phyloP scores from a whole-genome alignment of 305 asterid species.

The Plantago coronopus region DNA sequence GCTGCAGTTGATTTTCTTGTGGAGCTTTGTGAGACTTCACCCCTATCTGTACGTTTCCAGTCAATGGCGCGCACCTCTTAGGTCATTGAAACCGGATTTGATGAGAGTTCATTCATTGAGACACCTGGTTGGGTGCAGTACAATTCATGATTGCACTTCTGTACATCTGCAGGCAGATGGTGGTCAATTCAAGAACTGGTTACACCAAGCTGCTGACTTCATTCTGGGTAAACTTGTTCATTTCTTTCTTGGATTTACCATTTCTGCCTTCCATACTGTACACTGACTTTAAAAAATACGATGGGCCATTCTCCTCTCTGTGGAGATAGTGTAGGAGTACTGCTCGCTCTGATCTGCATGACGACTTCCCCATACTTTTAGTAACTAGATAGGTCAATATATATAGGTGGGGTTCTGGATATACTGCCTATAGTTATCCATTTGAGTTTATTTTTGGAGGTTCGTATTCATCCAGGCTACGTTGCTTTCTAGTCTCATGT shows the following conservation, averaged over 20 bases:
- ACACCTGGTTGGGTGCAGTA: slow-evolving; percentile 10
- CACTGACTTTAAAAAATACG: not conserved
- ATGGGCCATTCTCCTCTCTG: not conserved
- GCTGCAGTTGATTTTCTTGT: slow-evolving; percentile 92
- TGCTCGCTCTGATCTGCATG: not conserved
- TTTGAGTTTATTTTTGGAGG: not conserved
- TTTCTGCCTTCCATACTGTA: not conserved
- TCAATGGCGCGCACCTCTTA: slow-evolving; percentile 19
- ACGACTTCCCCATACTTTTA: not conserved
- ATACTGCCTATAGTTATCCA: not conserved
- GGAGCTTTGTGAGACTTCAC: slow-evolving; percentile 73
- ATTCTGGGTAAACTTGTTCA: slow-evolving; percentile 53
- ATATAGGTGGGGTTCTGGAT: not conserved
- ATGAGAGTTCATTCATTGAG: slow-evolving; percentile 12
- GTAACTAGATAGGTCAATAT: not conserved
- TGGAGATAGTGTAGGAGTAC: not conserved
- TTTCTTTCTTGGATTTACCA: not conserved
- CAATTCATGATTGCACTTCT: slow-evolving; percentile 16
- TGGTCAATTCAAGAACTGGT: slow-evolving; percentile 64
- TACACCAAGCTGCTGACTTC: slow-evolving; percentile 91
- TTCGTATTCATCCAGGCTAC: not conserved
- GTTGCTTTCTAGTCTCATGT: slow-evolving; percentile 5
- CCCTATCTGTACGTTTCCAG: slow-evolving; percentile 45
- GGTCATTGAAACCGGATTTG: slow-evolving; percentile 12
- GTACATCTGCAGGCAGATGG: slow-evolving; percentile 51